Evolutionary conservation across 768 basidiomycete genomes (phyloP), one percentile per base, ranked within the genome.

Genomic region (Rhodocollybia butyracea): DNA sequence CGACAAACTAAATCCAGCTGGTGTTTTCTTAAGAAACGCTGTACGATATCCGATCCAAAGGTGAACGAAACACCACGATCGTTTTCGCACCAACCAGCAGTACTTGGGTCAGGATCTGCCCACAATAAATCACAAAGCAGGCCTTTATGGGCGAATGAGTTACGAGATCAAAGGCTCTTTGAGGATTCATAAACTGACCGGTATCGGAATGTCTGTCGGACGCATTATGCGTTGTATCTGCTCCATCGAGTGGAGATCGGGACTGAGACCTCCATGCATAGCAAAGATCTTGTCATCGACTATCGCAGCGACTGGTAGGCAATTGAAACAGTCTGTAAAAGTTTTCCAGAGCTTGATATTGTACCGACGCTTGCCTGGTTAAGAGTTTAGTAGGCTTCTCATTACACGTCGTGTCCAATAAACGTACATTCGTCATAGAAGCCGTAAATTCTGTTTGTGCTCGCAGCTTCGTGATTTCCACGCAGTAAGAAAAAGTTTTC

Each of bases 331-430:
- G 71, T 99, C 96, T 57, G 96, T 99, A 74, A 99, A 99, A 32
- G 96, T 99, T 82, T 99, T 99, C 96, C 96, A 99, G 68, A 98
- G 82, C 74, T 99, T 99, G 83, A 99, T 99, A 80, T 98, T 99
- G 83, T 98, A 98, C 68, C 96, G 87, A 70, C 96, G 93, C 81
- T 99, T 99, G 83, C 96, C 96, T 98, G 30, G n/a, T 24, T 10
- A 15, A 52, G 43, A 17, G 21, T 15, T 27, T 12, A 42, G 11
- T 51, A 12, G 32, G 40, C 5, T 10, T 27, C 24, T 26, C 51
- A 6, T 54, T 57, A 26, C 19, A 15, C n/a, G n/a, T n/a, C n/a
- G n/a, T n/a, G 21, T 8, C 48, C 12, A 39, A 7, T 39, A 10
- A 3, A 83, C 92, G 64, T 65, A 96, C 96, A 98, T 83, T 99